Evolutionary conservation across 345 rosid species (phyloP), one percentile per base, ranked within the genome.

Genomic region (Aurinia saxatilis): DNA sequence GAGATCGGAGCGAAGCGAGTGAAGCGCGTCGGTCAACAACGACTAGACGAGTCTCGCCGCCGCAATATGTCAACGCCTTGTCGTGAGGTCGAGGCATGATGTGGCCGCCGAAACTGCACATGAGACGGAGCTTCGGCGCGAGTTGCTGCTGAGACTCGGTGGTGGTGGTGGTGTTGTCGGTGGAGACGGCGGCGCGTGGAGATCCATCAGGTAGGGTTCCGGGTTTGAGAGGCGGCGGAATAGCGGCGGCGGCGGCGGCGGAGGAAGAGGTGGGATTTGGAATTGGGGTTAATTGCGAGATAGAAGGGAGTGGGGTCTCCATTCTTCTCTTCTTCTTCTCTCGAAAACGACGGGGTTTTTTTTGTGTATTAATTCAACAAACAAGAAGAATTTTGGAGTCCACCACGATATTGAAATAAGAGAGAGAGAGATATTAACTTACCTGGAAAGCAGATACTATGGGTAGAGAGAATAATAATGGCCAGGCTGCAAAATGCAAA

Each of bases 71-170:
- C 57, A 91, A 79, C 11, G 88, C 66, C 58, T 82, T 88, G 77
- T 91, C 87, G 53, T 88, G 95, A 2, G 96, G 95, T 10, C 98
- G 92, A 63, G 96, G 96, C 73, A 91, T 78, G 59, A 91, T 91
- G 65, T 83, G 96, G 15, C 96, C 98, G 5, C 87, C 89, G 33
- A 72, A 86, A 73, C 95, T 86, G 70, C 96, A 88, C 95, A 91
- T 88, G 0, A 91, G 75, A n/a, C 92, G 86, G 58, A 86, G 92
- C 70, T 79, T 88, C n/a, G 34, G 81, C 8, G 84, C 78, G 9
- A 85, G 83, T 10, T 66, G 69, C n/a, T 84, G n/a, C n/a, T n/a
- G n/a, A n/a, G n/a, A n/a, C n/a, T n/a, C n/a, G n/a, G n/a, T n/a
- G n/a, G n/a, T n/a, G n/a, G n/a, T n/a, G n/a, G n/a, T n/a, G n/a